These are phyloP conservation scores for Epichloe bromicola DNA, from an alignment of 2,329 filamentous ascomycete species.

Conservation along the genomic window DNA sequence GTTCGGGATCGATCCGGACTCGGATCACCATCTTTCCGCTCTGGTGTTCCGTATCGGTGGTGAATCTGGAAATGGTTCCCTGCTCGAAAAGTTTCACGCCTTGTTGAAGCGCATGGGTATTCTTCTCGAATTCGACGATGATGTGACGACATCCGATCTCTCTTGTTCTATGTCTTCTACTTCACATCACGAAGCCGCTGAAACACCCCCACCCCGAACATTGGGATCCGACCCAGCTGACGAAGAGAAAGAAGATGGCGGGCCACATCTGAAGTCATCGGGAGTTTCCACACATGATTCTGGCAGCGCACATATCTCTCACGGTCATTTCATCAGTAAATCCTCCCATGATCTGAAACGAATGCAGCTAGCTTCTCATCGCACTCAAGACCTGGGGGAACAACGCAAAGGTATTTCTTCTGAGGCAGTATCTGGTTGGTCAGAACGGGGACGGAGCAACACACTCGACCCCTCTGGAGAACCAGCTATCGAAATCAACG, in stretches of 20 bases:
- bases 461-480: background rate
- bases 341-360: background rate
- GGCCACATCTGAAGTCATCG: background rate
- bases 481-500: background rate
- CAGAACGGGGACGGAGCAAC: background rate
- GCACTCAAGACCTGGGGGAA: background rate
- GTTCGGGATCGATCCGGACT: conserved; percentile 55
- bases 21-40: conserved; percentile 62
- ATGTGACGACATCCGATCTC: conserved; percentile 9
- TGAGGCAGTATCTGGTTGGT: background rate
- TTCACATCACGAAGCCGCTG: background rate
- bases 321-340: background rate
- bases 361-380: background rate
- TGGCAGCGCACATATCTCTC: background rate
- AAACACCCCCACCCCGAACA: background rate
- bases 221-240: background rate
- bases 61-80: conserved; percentile 39
- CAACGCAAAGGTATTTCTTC: background rate
- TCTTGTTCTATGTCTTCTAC: background rate
- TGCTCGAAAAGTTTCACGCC: conserved; percentile 58
- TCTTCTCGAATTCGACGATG: conserved; percentile 46
- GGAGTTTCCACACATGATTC: too few relatives aligned
- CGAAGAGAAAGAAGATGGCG: background rate
- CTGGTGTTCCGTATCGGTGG: conserved; percentile 70
- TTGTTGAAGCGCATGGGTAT: conserved; percentile 60